Evolutionary conservation across 805 yeast genomes (phyloP).

Genomic region (Kazachstania africana): DNA sequence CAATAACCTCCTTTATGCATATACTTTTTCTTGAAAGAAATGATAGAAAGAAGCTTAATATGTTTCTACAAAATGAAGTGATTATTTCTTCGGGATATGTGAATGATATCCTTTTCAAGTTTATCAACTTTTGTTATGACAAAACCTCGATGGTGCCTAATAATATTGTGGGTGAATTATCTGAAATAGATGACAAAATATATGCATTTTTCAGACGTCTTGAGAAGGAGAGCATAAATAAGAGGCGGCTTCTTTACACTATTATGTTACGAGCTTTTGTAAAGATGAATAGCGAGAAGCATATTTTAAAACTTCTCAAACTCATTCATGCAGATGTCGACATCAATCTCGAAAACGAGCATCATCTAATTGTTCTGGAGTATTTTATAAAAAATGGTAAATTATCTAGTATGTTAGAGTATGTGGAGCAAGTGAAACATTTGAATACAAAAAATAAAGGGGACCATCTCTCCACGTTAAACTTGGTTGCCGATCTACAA

Average conservation of each 20-base stretch:
- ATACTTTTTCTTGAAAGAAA: slow-evolving; percentile 9
- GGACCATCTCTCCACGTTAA: too few relatives aligned
- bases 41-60: too few relatives aligned
- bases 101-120: slow-evolving; percentile 6
- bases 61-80: slow-evolving; percentile 8
- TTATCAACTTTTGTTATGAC: slow-evolving; percentile 10
- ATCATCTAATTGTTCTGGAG: slow-evolving; percentile 10
- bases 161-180: neutral
- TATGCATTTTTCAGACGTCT: too few relatives aligned
- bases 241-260: slow-evolving; percentile 10
- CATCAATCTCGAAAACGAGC: slow-evolving; percentile 7
- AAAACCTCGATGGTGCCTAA: slow-evolving; percentile 1
- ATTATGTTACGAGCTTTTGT: slow-evolving; percentile 9
- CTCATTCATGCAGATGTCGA: slow-evolving; percentile 8
- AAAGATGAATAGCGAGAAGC: slow-evolving; percentile 7
- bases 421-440: too few relatives aligned
- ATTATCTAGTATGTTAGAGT: too few relatives aligned
- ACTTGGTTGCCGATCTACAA: too few relatives aligned
- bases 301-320: slow-evolving; percentile 5
- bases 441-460: too few relatives aligned
- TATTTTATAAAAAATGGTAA: slow-evolving; percentile 15
- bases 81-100: slow-evolving; percentile 10
- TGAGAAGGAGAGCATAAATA: neutral
- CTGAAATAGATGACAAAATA: neutral
- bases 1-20: slow-evolving; percentile 11